Base-by-base conservation (phyloP, 345 rosid genomes). In the Eutrema japonicum region DNA sequence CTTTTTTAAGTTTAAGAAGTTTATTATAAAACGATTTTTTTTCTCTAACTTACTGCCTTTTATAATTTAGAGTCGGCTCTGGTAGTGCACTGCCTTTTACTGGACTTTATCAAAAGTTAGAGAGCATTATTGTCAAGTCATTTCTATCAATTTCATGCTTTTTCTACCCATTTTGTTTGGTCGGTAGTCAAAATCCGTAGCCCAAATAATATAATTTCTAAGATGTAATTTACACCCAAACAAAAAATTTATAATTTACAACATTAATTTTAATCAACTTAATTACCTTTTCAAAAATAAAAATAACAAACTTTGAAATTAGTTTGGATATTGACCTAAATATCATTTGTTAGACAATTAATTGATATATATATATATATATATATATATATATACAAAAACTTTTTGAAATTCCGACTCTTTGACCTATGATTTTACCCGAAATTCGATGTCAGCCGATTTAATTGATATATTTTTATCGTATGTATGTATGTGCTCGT, bases 131-230 rank as follows among this genome's bases (percentile, higher is more conserved):
- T 74, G 77, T 48, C 59, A 56, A 56, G 77, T 73, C 72, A 38
- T 74, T 66, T 74, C 77, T 47, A 59, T 73, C 77, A 49, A 11
- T 38, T 65, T 66, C 72, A 56, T 65, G 52, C 60, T 74, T 74
- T 59, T 66, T 47, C 59, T 38, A 11, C 52, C 45, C 66, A 66
- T 65, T 45, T 57, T 46, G 22, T 58, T 38, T 73, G 71, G 77
- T 60, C 43, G 42, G 51, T 38, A 38, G 49, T 37, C 42, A 37
- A 64, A 47, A 46, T 37, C 22, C 8, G 26, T 53, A 18, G 8
- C 48, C 38, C 35, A 35, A 8, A 35, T 33, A 36, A 37, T 36
- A 0, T 55, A 13, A 7, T 33, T 10, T 35, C 41, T 54, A 55
- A 4, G 32, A 0, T n/a, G 14, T 68, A 40, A 40, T 41, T 66